Evolutionary conservation across 352 stramenopile genomes (phyloP).

Genomic region (Pythium phragmitis): DNA sequence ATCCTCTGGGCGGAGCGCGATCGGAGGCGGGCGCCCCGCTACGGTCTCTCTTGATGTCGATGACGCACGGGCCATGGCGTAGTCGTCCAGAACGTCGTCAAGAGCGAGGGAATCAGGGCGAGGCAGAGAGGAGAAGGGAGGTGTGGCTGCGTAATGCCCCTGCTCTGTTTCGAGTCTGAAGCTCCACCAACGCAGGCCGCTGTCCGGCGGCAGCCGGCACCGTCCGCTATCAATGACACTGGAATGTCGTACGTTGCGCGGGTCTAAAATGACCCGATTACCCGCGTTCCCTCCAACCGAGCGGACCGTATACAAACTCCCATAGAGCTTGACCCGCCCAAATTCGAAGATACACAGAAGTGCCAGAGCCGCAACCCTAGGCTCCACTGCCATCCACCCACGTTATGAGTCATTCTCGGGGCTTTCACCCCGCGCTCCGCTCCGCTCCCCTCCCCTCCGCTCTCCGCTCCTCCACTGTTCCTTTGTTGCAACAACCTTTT

Average conservation of each 20-base stretch:
- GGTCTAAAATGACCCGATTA: slow-evolving; percentile 23
- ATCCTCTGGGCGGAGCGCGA: slow-evolving; percentile 17
- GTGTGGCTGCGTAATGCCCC: slow-evolving; percentile 6
- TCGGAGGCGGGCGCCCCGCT: slow-evolving; percentile 17
- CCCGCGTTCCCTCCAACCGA: slow-evolving; percentile 23
- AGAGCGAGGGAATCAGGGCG: neutral
- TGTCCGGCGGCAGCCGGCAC: slow-evolving; percentile 8
- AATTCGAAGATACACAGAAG: slow-evolving; percentile 36
- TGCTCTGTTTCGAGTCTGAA: slow-evolving; percentile 19
- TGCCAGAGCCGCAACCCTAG: slow-evolving; percentile 32
- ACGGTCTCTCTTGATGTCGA: slow-evolving; percentile 15
- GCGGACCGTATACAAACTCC: slow-evolving; percentile 27
- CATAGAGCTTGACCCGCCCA: slow-evolving; percentile 19
- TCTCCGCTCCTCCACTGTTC: neutral
- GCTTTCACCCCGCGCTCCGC: slow-evolving; percentile 25
- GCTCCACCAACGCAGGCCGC: slow-evolving; percentile 2
- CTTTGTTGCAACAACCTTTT: neutral
- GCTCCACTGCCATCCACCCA: slow-evolving; percentile 12
- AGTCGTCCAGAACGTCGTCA: neutral
- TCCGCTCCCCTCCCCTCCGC: slow-evolving; percentile 5
- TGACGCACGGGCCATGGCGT: slow-evolving; percentile 5
- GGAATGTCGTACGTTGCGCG: slow-evolving; percentile 26
- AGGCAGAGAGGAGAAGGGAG: neutral
- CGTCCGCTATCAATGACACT: slow-evolving; percentile 22
- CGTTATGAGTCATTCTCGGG: slow-evolving; percentile 22